Percentiles rank a stretch among this genome's conserved stretches.
Evolutionary conservation across 1,284 basidiomycete genomes (phyloP).

Genomic region (Ceratobasidium papillatum): DNA sequence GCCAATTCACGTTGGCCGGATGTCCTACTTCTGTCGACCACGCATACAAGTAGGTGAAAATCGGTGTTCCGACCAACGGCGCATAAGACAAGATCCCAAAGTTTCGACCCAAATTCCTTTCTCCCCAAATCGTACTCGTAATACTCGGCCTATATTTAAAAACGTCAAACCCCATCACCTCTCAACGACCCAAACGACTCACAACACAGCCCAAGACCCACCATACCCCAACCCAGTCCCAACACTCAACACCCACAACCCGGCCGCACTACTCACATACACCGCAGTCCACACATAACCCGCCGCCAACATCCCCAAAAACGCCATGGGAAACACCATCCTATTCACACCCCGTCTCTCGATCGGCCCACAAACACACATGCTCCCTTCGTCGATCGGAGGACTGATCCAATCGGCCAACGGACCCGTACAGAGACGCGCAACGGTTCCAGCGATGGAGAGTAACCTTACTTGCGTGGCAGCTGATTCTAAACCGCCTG

Average conservation of each 20-base stretch:
- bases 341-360: conserved; percentile 64
- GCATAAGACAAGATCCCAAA: conserved; percentile 76
- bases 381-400: conserved; percentile 19
- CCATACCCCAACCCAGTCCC: conserved; percentile 74
- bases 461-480: conserved; percentile 67
- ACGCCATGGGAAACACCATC: conserved; percentile 63
- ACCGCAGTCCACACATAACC: conserved; percentile 65
- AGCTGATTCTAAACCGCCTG: neutral
- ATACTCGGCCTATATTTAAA: conserved; percentile 14
- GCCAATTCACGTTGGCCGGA: conserved; percentile 56
- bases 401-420: conserved; percentile 71
- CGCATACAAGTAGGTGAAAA: conserved; percentile 79
- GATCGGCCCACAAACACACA: neutral
- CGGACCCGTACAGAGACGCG: conserved; percentile 69
- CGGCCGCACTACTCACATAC: conserved; percentile 58
- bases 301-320: conserved; percentile 58
- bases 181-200: conserved; percentile 50
- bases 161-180: conserved; percentile 41
- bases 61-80: conserved; percentile 73
- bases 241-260: conserved; percentile 69
- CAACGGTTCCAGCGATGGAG: conserved; percentile 72
- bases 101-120: conserved; percentile 71
- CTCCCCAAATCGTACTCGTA: conserved; percentile 66
- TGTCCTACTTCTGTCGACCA: conserved; percentile 54
- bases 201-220: conserved; percentile 72